These are phyloP conservation scores for Jacaranda copaia DNA, from an alignment of 257 asterid species.

Conservation along the genomic window DNA sequence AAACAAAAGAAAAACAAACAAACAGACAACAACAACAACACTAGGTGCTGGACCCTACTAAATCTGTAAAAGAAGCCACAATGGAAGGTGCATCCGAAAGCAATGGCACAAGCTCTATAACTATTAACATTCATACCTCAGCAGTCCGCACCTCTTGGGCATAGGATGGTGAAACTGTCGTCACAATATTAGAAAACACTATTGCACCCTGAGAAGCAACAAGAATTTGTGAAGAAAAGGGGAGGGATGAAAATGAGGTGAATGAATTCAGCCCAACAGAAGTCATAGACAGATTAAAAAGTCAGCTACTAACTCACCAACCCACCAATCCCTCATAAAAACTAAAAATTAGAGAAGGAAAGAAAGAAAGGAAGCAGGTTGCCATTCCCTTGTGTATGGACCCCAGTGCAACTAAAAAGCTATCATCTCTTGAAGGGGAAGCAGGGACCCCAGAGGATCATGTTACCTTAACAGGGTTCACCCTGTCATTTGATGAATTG, in stretches of 20 bases:
- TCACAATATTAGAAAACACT: constrained; percentile 95
- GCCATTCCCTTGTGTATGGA: constrained; percentile 21
- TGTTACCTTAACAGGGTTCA: constrained; percentile 89
- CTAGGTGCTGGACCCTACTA: constrained; percentile 3
- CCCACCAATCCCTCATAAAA: constrained; percentile 1
- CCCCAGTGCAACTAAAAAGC: constrained; percentile 8
- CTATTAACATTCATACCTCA: constrained; percentile 62
- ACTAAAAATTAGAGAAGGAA: constrained; percentile 1
- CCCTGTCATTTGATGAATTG: constrained; percentile 72
- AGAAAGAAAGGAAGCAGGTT: constrained; percentile 25
- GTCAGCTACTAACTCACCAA: constrained; percentile 1
- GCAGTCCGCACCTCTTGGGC: constrained; percentile 87
- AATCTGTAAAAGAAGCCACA: neutral
- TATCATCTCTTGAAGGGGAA: constrained; percentile 3
- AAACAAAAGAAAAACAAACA: neutral
- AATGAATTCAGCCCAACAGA: constrained; percentile 25
- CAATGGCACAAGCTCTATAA: constrained; percentile 17
- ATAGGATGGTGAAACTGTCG: constrained; percentile 97
- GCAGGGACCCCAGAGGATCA: neutral
- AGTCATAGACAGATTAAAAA: constrained; percentile 21
- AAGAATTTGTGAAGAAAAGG: constrained; percentile 25
- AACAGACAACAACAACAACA: neutral
- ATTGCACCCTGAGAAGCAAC: constrained; percentile 82
- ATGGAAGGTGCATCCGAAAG: neutral
- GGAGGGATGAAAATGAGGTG: constrained; percentile 17